Base-by-base conservation (phyloP, 352 stramenopile genomes). In the Globisporangium paddicum region DNA sequence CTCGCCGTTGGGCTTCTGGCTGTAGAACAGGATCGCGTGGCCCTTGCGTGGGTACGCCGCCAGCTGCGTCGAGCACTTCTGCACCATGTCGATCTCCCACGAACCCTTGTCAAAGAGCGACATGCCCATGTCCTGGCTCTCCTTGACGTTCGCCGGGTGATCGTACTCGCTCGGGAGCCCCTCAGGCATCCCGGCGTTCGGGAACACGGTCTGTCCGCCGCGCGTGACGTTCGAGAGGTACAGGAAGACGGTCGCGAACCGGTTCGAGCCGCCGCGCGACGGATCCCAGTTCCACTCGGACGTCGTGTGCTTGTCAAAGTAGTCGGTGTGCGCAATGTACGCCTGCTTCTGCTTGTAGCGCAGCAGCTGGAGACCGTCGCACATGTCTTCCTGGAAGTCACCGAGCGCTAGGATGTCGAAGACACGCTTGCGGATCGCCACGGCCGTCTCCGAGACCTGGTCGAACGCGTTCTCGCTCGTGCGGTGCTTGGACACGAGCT, bases 21-120 rank as follows among this genome's bases (percentile, higher is more conserved):
- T 98, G 83, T 99, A 99, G 78, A 99, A 99, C 7, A 99, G 71
- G n/a, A 99, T 77, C 2, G 96, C 95, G 53, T 97, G 87, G 26
- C 89, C 93, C 60, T 95, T 95, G 54, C 69, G 77, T 11, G 84
- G 84, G 65, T 92, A 92, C 54, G 77, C 77, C 14, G 82, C 82
- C 38, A 94, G 68, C 62, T 90, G 89, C 37, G 77, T 88, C 7
- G 77, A 79, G 69, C 84, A 94, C 60, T 89, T 83, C 16, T 70
- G 64, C 26, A 91, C 78, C 80, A 92, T 92, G 47, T 92, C 79
- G 28, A 77, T 69, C 66, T 94, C 80, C 80, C 78, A 91, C 42
- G 68, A 80, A 14, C 71, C 69, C 13, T 64, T 57, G 45, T 88
- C 79, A 57, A 94, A 94, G 25, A 94, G 74, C 21, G 75, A 68